Evolutionary conservation across 768 basidiomycete genomes (phyloP).

Genomic region (Lactarius trivialis): DNA sequence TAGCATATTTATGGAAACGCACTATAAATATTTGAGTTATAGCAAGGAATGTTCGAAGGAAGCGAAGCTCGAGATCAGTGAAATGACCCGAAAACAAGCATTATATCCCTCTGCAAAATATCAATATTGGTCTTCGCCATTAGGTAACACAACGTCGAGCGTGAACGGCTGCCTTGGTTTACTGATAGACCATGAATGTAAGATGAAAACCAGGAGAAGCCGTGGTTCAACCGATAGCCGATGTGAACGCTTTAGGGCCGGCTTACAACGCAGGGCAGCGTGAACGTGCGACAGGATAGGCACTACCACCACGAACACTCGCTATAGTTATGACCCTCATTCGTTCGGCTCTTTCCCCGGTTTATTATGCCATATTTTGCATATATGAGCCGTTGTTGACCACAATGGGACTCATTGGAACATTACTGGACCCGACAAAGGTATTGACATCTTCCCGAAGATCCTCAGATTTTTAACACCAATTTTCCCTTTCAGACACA

Average conservation of each 20-base stretch:
- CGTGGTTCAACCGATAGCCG: background rate
- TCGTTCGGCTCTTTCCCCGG: conserved; percentile 59
- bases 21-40: background rate
- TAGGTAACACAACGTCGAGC: conserved; percentile 48
- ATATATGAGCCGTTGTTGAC: conserved; percentile 69
- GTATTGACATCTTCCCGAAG: conserved; percentile 31
- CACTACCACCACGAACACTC: background rate
- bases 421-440: conserved; percentile 56
- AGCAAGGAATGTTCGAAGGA: conserved; percentile 36
- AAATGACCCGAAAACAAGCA: conserved; percentile 40
- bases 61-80: conserved; percentile 39
- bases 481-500: conserved; percentile 43
- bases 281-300: too few relatives aligned
- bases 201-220: conserved; percentile 33
- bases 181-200: conserved; percentile 50
- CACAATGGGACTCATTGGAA: conserved; percentile 56
- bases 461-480: conserved; percentile 7
- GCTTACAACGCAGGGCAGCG: background rate
- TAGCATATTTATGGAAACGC: too few relatives aligned
- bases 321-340: conserved; percentile 33
- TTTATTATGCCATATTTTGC: conserved; percentile 69
- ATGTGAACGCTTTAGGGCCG: conserved; percentile 27
- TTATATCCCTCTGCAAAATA: conserved; percentile 56
- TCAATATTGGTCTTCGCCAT: conserved; percentile 74
- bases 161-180: conserved; percentile 60